Base-by-base conservation (phyloP, 768 basidiomycete species). In the Mycena kentingensis region DNA sequence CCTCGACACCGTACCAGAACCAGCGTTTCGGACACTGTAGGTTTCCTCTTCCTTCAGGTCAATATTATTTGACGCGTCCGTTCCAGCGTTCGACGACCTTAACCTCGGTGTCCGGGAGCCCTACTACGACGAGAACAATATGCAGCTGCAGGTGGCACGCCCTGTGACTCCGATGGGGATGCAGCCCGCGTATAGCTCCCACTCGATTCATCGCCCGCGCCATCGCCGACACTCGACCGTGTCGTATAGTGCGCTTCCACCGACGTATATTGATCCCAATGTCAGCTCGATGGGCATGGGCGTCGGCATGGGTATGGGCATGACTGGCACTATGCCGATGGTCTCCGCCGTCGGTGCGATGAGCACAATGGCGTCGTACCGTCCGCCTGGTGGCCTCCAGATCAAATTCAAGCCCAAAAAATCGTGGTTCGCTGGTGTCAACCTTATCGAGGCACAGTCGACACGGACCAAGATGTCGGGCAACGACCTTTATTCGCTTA, bases 391-490 rank as follows among this genome's bases (percentile, higher is more conserved):
- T 58, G 72, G 78, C 24, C 69, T 77, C 34, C 71, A 81, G 48
- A 73, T 90, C 52, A 88, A 85, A 65, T 90, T 90, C 71, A 87
- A 85, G 69, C 81, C 83, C 65, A 88, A 85, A 72, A 85, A 84
- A 11, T 73, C 82, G 12, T 80, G 87, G 63, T 71, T 77, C 45
- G 74, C 80, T 19, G 88, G 88, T 6, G 78, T 90, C 59, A 82
- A 77, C 32, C 77, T 90, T 18, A 78, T 77, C 18, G 87, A 88
- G 67, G 87, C 87, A 15, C 85, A 88, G 60, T 77, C 58, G 35
- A 60, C 82, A 28, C 81, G 79, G 54, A 76, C 81, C 18, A 71
- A 82, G 41, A 72, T 89, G 27, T 83, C 84, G 2, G 79, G 79
- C 19, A 78, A 80, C 52, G 81, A 88, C 51, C 71, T 73, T n/a